Evolutionary conservation across 345 rosid genomes (phyloP).

Genomic region (Populus ilicifolia): DNA sequence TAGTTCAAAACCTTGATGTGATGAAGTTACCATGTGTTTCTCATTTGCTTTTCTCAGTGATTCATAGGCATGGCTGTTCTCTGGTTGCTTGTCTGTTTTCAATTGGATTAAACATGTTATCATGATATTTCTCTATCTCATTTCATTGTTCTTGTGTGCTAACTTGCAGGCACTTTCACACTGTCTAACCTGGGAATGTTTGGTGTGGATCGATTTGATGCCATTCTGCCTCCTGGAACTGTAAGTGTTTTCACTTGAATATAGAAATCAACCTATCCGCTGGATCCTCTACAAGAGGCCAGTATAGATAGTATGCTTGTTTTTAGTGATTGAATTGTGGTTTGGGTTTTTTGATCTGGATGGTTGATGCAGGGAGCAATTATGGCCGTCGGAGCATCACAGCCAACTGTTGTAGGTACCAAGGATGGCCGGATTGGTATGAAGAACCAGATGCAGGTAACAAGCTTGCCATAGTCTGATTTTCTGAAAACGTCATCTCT

Average conservation of each 20-base stretch:
- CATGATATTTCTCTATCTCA: background rate
- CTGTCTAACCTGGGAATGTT: constrained; percentile 98
- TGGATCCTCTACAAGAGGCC: background rate
- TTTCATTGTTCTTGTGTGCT: too few species aligned
- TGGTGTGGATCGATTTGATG: constrained; percentile 96
- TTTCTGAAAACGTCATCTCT: constrained; percentile 6
- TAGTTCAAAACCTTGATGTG: background rate
- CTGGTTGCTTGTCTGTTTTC: background rate
- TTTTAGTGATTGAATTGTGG: background rate
- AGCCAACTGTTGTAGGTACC: constrained; percentile 72
- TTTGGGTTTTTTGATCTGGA: background rate
- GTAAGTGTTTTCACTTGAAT: constrained; percentile 39
- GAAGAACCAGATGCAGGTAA: constrained; percentile 97
- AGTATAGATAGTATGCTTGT: background rate
- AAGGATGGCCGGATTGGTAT: constrained; percentile 85
- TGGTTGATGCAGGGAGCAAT: constrained; percentile 75
- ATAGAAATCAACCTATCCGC: background rate
- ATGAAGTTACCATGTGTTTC: background rate
- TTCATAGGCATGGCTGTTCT: background rate
- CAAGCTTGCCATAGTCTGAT: background rate
- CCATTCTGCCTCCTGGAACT: constrained; percentile 94
- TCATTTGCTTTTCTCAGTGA: background rate
- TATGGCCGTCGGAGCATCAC: constrained; percentile 96
- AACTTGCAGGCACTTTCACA: constrained; percentile 77
- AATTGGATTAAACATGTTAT: background rate